Conservation (phyloP, 139 green algal species). For the Micractinium conductrix region DNA sequence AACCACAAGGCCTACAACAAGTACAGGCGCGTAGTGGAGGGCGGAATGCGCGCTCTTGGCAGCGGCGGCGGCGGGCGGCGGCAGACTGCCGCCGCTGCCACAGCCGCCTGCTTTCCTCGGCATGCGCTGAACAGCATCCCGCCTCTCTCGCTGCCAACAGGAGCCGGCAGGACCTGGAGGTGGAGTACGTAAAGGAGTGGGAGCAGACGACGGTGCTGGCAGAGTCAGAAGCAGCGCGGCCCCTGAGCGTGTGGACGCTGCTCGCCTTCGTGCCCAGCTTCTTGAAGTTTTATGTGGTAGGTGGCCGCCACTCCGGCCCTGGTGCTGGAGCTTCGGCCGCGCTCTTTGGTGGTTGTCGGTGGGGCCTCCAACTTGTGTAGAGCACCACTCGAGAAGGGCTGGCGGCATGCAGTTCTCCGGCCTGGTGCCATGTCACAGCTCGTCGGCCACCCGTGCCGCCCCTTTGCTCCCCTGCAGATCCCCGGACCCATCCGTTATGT, state of each 20-base stretch:
- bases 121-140: too few species aligned
- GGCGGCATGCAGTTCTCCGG: too few species aligned
- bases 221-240: slow-evolving; percentile 13
- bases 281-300: slow-evolving; percentile 30
- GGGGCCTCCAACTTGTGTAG: too few species aligned
- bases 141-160: background rate
- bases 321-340: too few species aligned
- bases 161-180: slow-evolving; percentile 36
- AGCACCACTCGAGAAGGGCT: too few species aligned
- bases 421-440: background rate
- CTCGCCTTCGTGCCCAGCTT: slow-evolving; percentile 27
- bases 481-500: slow-evolving; percentile 43
- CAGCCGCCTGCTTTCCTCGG: background rate
- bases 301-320: too few species aligned
- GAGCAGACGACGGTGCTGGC: slow-evolving; percentile 15
- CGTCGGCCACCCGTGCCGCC: background rate
- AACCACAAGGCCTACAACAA: slow-evolving; percentile 35
- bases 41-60: background rate
- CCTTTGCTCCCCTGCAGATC: background rate
- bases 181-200: slow-evolving; percentile 42
- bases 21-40: slow-evolving; percentile 37
- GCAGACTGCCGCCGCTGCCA: background rate
- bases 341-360: too few species aligned
- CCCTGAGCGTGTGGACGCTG: slow-evolving; percentile 23
- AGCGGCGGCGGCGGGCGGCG: too few species aligned